Base-by-base conservation (phyloP, 257 asterid genomes). In the Przewalskia tangutica region DNA sequence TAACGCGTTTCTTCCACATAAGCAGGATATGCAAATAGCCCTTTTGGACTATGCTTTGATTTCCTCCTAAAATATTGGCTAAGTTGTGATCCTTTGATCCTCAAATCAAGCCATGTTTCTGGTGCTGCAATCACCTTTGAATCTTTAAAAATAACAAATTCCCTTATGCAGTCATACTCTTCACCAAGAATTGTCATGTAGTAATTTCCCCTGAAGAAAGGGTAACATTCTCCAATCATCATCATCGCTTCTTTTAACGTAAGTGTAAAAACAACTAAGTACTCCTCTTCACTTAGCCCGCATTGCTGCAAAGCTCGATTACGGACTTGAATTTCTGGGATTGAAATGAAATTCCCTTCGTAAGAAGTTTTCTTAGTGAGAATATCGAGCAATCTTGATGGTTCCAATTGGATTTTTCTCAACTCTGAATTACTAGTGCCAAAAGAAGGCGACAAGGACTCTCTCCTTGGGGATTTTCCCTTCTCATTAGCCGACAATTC, bases 41-140 rank as follows among this genome's bases (percentile, higher is more conserved):
- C 98, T 81, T 92, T 92, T 0, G 96, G 96, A 17, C 63, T 84
- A 59, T 90, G 84, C 86, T 90, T 94, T 50, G 93, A 90, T 58
- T 92, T 94, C 79, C 93, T 86, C 71, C 97, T 77, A 42, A 94
- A 92, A 51, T 92, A 94, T 44, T 94, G 96, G 77, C 97, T 94
- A 0, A 92, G 87, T 36, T 93, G 98, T 4, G 98, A 94, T 18
- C 96, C 98, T 79, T 92, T 94, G 63, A 94, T 92, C 95, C 98
- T 92, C 82, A 94, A 85, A 78, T 94, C 93, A 85, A 94, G 81
- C 98, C 97, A 94, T 3, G 90, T 84, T 23, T 89, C 91, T 0
- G 97, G 97, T 12, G 97, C 97, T 27, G 86, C 91, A 55, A 92
- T 83, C 16, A 87, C 87, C 85, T 91, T 91, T 0, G 97, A 89